Evolutionary conservation across 495 filamentous ascomycete species (phyloP), one percentile per base, ranked within the genome.

Genomic region (Xylaria cubensis): DNA sequence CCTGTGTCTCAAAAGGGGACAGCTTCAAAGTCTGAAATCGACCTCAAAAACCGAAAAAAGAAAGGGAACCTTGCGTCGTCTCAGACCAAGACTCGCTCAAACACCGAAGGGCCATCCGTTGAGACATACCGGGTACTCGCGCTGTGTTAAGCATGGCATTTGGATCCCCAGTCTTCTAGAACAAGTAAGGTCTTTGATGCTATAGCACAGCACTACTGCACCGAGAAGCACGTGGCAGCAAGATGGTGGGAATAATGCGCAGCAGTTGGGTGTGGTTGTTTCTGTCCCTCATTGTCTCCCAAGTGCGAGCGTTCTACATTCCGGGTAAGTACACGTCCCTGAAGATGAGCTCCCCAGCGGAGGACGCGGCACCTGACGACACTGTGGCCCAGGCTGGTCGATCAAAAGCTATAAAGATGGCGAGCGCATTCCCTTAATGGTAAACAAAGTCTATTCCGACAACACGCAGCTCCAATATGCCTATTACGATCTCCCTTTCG

Each of bases 391-490:
- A 92, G 91, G 92, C 61, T 92, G 90, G 83, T 92, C 91, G 9
- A 90, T 96, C 75, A 93, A 91, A 73, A 93, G 89, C 77, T 98
- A 97, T 79, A 86, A 87, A 64, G 91, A 95, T 70, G 86, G 88
- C 79, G 92, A 97, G 75, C 84, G 90, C 5, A 94, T 97, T 36
- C 94, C 94, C 0, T 86, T 98, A 7, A 89, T 94, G n/a, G 93
- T 96, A 67, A 98, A 98, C 83, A 97, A 98, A 81, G 92, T 97
- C 76, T 97, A 95, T 83, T 97, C 94, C 72, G 94, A 97, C 82
- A 90, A 93, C 74, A 95, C 94, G 0, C 92, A 97, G 79, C 84
- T 98, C 10, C 94, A 97, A 81, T 98, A 94, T 88, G 94, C 95
- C 74, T 97, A 95, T 84, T 94, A 91, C 76, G 93, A 97, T 75